Evolutionary conservation across 2,329 filamentous ascomycete genomes (phyloP).

Genomic region (Periconia sp.): DNA sequence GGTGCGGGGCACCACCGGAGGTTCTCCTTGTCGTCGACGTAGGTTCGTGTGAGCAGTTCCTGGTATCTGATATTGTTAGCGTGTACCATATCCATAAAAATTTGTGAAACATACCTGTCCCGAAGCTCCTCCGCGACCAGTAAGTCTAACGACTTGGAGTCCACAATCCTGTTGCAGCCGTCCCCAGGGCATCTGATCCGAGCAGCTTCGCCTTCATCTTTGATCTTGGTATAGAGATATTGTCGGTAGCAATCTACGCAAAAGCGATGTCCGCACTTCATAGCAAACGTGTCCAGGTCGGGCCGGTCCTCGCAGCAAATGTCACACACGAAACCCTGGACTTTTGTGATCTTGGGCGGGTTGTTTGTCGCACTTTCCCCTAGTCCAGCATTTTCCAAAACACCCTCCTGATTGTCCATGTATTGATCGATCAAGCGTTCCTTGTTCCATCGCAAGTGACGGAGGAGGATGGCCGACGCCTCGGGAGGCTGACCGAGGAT

Average conservation of each 20-base stretch:
- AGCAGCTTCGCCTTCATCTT: slow-evolving; percentile 92
- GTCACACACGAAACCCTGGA: slow-evolving; percentile 84
- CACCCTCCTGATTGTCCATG: slow-evolving; percentile 84
- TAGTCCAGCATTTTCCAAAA: slow-evolving; percentile 84
- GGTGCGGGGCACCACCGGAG: slow-evolving; percentile 98
- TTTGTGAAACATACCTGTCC: slow-evolving; percentile 54
- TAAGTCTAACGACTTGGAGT: slow-evolving; percentile 84
- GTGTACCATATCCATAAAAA: background rate
- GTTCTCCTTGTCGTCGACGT: slow-evolving; percentile 94
- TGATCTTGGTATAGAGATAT: slow-evolving; percentile 91
- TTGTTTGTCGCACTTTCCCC: slow-evolving; percentile 56
- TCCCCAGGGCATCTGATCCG: slow-evolving; percentile 92
- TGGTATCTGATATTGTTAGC: slow-evolving; percentile 68
- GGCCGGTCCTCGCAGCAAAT: slow-evolving; percentile 93
- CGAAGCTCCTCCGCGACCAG: slow-evolving; percentile 66
- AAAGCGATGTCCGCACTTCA: slow-evolving; percentile 94
- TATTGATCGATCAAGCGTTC: slow-evolving; percentile 94
- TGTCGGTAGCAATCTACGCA: slow-evolving; percentile 92
- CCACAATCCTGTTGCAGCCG: slow-evolving; percentile 86
- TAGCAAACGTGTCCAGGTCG: slow-evolving; percentile 81
- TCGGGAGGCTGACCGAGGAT: slow-evolving; percentile 90
- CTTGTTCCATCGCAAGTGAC: slow-evolving; percentile 94
- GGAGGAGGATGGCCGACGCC: slow-evolving; percentile 86
- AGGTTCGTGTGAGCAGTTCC: slow-evolving; percentile 86
- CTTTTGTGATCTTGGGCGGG: slow-evolving; percentile 70